Conservation (phyloP, 352 stramenopile genomes). For the Globisporangium camurandrum region DNA sequence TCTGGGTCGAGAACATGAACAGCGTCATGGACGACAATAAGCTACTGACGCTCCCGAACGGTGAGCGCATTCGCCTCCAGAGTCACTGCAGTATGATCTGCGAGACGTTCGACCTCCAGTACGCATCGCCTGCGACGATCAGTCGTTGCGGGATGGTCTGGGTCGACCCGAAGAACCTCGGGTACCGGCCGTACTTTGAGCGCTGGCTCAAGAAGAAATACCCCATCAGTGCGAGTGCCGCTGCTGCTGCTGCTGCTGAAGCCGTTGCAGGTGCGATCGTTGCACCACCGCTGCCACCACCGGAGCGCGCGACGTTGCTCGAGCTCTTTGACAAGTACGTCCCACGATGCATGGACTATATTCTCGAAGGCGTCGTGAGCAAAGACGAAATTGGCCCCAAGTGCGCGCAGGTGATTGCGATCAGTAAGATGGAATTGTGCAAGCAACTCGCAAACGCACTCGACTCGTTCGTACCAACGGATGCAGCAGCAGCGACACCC, state of each 20-base stretch:
- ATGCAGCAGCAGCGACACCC: slow-evolving; percentile 40
- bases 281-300: slow-evolving; percentile 23
- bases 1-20: slow-evolving; percentile 98
- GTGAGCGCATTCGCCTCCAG: slow-evolving; percentile 92
- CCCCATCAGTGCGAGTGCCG: slow-evolving; percentile 20
- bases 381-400: slow-evolving; percentile 88
- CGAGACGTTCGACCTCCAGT: slow-evolving; percentile 95
- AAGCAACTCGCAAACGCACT: slow-evolving; percentile 92
- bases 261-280: slow-evolving; percentile 7
- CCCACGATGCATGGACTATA: slow-evolving; percentile 87
- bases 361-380: slow-evolving; percentile 85
- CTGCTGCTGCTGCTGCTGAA: not conserved
- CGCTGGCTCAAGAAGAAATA: slow-evolving; percentile 90
- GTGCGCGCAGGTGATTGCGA: slow-evolving; percentile 88
- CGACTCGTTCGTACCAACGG: slow-evolving; percentile 75
- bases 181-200: slow-evolving; percentile 93
- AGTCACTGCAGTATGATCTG: slow-evolving; percentile 91
- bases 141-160: slow-evolving; percentile 95
- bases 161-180: slow-evolving; percentile 95
- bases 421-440: slow-evolving; percentile 93
- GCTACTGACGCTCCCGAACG: slow-evolving; percentile 92
- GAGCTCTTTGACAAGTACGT: slow-evolving; percentile 94
- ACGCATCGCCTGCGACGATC: slow-evolving; percentile 93
- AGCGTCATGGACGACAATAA: slow-evolving; percentile 97
- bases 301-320: slow-evolving; percentile 51